Percentiles rank a stretch among this genome's conserved stretches.
Conservation (phyloP, 495 filamentous ascomycete genomes). For the Evansstolkia leycettana region DNA sequence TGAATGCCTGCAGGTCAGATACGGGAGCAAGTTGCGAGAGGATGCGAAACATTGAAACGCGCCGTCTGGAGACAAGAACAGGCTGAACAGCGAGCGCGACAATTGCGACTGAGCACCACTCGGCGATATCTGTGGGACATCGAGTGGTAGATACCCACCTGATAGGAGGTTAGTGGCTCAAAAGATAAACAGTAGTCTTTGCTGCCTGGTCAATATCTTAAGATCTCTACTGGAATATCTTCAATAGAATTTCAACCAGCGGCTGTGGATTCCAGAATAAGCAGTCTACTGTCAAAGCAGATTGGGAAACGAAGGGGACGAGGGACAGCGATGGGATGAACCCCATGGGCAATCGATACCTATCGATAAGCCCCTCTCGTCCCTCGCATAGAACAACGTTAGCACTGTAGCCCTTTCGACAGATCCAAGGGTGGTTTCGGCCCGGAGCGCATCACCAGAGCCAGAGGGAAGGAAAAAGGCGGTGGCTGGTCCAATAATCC, state of each 20-base stretch:
- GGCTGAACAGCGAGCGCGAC: no score
- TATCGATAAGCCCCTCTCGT: background rate
- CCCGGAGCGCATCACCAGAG: no score
- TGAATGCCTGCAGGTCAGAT: background rate
- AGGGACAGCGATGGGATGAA: background rate
- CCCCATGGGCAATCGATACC: background rate
- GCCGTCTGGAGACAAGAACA: background rate
- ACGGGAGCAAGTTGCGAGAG: background rate
- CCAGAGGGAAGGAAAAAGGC: background rate
- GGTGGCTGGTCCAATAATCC: background rate
- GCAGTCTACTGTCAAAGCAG: no score
- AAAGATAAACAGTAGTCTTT: no score
- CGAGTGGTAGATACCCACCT: no score
- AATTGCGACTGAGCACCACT: no score
- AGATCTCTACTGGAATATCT: no score
- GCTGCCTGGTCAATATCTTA: no score
- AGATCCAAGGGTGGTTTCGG: background rate
- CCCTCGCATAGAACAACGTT: background rate
- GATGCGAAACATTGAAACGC: conserved; percentile 1
- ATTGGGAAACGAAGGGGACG: background rate
- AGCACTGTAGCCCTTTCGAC: background rate
- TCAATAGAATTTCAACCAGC: no score
- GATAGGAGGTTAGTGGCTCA: no score
- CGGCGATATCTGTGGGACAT: no score
- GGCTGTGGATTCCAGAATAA: no score